Evolutionary conservation across 2,329 filamentous ascomycete species (phyloP).

Genomic region (Arthrobotrys conoides): DNA sequence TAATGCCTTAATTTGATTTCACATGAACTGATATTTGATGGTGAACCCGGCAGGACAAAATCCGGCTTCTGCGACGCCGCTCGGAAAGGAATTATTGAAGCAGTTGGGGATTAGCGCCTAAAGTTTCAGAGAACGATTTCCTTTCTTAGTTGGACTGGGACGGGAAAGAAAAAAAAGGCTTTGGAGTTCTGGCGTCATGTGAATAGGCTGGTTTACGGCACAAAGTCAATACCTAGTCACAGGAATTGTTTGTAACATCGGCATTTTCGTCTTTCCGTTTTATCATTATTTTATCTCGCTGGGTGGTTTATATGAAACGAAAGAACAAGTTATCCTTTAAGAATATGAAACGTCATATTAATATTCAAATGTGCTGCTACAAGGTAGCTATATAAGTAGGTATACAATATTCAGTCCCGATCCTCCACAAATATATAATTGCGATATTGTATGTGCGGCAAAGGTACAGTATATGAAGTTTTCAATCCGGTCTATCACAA

Average conservation of each 20-base stretch:
- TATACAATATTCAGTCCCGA: neutral
- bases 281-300: neutral
- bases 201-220: slow-evolving; percentile 20
- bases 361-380: neutral
- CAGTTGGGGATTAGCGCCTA: slow-evolving; percentile 50
- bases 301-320: neutral
- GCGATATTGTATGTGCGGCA: neutral
- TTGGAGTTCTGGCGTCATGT: slow-evolving; percentile 26
- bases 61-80: slow-evolving; percentile 32
- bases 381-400: too few relatives aligned
- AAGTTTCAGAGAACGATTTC: neutral
- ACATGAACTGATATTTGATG: neutral
- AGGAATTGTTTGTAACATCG: slow-evolving; percentile 27
- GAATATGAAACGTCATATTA: slow-evolving; percentile 1
- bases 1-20: neutral
- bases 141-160: neutral
- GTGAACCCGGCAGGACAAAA: slow-evolving; percentile 33
- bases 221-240: slow-evolving; percentile 32
- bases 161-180: neutral
- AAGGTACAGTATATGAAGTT: neutral
- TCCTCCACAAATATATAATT: neutral
- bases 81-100: slow-evolving; percentile 53
- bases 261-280: slow-evolving; percentile 1
- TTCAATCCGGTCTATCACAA: neutral
- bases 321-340: neutral